These are phyloP conservation scores for Umbelopsis vinacea DNA, from an alignment of 192 early-diverging fungal genomes.

Conservation along the genomic window DNA sequence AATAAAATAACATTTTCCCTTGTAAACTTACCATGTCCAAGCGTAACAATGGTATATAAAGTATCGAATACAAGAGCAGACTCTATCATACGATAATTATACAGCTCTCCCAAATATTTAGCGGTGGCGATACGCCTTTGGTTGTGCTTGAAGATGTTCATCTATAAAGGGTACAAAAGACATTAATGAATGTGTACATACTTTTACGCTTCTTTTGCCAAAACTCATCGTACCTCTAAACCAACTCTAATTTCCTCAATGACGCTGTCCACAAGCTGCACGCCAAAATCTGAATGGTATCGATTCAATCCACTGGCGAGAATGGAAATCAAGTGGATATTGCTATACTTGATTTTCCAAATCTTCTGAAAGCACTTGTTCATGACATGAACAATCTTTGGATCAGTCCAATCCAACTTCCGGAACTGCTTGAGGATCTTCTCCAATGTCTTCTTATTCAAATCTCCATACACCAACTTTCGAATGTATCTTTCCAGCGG, in stretches of 20 bases:
- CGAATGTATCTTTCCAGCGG: conserved; percentile 88
- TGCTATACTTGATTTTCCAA: conserved; percentile 93
- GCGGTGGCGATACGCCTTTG: conserved; percentile 83
- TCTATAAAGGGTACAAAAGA: conserved; percentile 30
- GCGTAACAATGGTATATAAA: conserved; percentile 79
- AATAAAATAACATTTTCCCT: no score
- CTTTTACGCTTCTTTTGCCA: not conserved
- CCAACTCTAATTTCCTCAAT: conserved; percentile 90
- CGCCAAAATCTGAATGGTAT: conserved; percentile 87
- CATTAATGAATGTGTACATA: conserved; percentile 1
- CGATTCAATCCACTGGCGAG: conserved; percentile 75
- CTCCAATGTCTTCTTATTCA: conserved; percentile 73
- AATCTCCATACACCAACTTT: conserved; percentile 86
- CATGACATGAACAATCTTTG: conserved; percentile 60
- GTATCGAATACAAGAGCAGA: conserved; percentile 80
- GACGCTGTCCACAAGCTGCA: conserved; percentile 83
- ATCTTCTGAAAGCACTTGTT: conserved; percentile 84
- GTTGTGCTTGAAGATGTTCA: conserved; percentile 92
- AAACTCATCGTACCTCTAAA: conserved; percentile 60
- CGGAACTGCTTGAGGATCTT: conserved; percentile 71
- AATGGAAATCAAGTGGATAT: conserved; percentile 84
- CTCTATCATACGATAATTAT: conserved; percentile 88
- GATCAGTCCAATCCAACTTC: conserved; percentile 86
- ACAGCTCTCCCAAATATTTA: conserved; percentile 91
- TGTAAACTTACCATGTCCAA: conserved; percentile 76